Evolutionary conservation across 345 rosid species (phyloP), one percentile per base, ranked within the genome.

Genomic region (Alliaria petiolata): DNA sequence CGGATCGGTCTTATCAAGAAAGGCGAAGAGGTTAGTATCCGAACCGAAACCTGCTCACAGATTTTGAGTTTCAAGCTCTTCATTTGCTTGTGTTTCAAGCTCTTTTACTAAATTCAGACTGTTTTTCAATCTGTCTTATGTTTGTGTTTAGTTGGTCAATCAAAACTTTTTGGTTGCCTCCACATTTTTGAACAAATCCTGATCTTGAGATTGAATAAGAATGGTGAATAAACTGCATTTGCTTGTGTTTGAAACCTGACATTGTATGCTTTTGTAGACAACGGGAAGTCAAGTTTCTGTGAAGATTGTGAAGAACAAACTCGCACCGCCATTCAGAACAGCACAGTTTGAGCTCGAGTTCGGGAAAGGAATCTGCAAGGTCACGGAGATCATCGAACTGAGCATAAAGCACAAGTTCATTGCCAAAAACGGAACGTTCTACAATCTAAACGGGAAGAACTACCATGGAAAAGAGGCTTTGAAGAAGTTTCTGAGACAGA

Each of bases 11-110:
- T 87, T 14, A 33, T 95, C 75, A 95, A 95, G 86, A 92, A 86
- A 77, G 92, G 92, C 7, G 99, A 92, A 81, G 98, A 92, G 89
- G 98, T 92, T 77, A n/a, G n/a, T n/a, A n/a, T n/a, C n/a, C n/a
- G n/a, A n/a, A n/a, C n/a, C n/a, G n/a, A n/a, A n/a, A n/a, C n/a
- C n/a, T n/a, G n/a, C n/a, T n/a, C n/a, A n/a, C n/a, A n/a, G n/a
- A n/a, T n/a, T n/a, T n/a, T n/a, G n/a, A n/a, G n/a, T n/a, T n/a
- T n/a, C n/a, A n/a, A n/a, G n/a, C n/a, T n/a, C n/a, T n/a, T n/a
- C n/a, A n/a, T n/a, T n/a, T n/a, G n/a, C n/a, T n/a, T n/a, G n/a
- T n/a, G n/a, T n/a, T n/a, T n/a, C n/a, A n/a, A n/a, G n/a, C n/a
- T n/a, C n/a, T n/a, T n/a, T n/a, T n/a, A n/a, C n/a, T n/a, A n/a